Conservation (phyloP, 345 rosid genomes). For the Eucalyptus camaldulensis region DNA sequence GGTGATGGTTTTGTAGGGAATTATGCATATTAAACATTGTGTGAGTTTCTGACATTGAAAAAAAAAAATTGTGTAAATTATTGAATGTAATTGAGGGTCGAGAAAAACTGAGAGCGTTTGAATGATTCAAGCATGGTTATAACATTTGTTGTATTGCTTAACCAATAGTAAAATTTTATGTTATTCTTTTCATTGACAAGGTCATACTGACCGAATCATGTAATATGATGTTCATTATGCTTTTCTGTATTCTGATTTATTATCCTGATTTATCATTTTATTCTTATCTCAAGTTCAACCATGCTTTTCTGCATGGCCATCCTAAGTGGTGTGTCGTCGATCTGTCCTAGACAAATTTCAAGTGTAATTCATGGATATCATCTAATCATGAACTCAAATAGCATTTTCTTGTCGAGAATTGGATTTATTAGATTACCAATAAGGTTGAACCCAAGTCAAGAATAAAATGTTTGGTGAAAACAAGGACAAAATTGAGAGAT, state of each 20-base stretch:
- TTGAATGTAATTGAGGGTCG: too few relatives aligned
- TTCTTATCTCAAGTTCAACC: background rate
- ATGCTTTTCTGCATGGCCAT: background rate
- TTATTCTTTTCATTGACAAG: too few relatives aligned
- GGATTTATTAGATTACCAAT: background rate
- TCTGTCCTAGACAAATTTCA: background rate
- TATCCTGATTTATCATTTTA: background rate
- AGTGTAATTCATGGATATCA: background rate
- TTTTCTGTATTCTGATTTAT: too few relatives aligned
- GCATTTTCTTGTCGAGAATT: background rate
- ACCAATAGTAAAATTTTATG: too few relatives aligned
- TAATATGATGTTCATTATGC: too few relatives aligned
- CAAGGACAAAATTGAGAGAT: background rate
- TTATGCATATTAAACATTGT: too few relatives aligned
- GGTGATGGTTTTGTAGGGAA: too few relatives aligned
- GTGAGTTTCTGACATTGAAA: too few relatives aligned
- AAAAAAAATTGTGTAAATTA: too few relatives aligned
- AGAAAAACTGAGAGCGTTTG: too few relatives aligned
- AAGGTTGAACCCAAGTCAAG: background rate
- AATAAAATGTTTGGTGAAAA: background rate
- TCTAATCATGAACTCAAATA: background rate
- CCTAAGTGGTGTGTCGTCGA: rapidly evolving
- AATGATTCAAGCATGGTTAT: too few relatives aligned
- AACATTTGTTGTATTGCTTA: rapidly evolving
- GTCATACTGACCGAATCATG: too few relatives aligned